phyloP scores from a whole-genome alignment of 1,284 basidiomycete genomes.

The Melanopsichium pennsylvanicum region DNA sequence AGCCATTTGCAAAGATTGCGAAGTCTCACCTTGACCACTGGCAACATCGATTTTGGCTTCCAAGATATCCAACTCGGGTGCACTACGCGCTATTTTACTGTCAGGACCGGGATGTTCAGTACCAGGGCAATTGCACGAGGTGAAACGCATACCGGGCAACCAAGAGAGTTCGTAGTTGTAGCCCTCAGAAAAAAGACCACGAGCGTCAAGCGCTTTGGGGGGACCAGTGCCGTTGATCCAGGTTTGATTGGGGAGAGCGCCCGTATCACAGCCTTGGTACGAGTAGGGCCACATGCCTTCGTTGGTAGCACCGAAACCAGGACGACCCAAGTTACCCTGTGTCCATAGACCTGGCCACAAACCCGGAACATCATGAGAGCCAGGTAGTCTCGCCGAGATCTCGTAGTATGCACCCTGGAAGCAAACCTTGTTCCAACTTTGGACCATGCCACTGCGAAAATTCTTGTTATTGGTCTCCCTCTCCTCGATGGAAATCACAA shows the following conservation, averaged over 20 bases:
- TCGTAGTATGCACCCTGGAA: constrained; percentile 65
- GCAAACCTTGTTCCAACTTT: constrained; percentile 66
- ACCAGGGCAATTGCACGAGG: constrained; percentile 59
- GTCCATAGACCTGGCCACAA: constrained; percentile 68
- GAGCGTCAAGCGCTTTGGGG: constrained; percentile 31
- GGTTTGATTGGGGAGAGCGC: constrained; percentile 60
- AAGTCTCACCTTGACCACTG: constrained; percentile 53
- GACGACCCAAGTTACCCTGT: constrained; percentile 61
- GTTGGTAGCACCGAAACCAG: constrained; percentile 64
- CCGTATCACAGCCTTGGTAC: constrained; percentile 65
- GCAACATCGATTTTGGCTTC: constrained; percentile 70
- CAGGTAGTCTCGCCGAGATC: constrained; percentile 41
- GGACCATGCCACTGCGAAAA: constrained; percentile 64
- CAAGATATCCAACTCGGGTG: constrained; percentile 65
- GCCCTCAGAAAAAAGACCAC: constrained; percentile 27
- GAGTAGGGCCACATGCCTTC: constrained; percentile 67
- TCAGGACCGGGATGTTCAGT: constrained; percentile 62
- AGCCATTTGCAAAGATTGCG: constrained; percentile 64
- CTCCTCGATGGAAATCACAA: constrained; percentile 56
- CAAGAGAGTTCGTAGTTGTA: constrained; percentile 50
- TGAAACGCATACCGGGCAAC: constrained; percentile 60
- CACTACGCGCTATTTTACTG: constrained; percentile 55
- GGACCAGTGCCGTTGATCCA: constrained; percentile 53
- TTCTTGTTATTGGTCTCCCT: constrained; percentile 56
- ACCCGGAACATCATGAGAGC: constrained; percentile 20